Percentiles rank a stretch among this genome's conserved stretches.
Evolutionary conservation across 1,284 basidiomycete genomes (phyloP).

Genomic region (Ganoderma sinense): DNA sequence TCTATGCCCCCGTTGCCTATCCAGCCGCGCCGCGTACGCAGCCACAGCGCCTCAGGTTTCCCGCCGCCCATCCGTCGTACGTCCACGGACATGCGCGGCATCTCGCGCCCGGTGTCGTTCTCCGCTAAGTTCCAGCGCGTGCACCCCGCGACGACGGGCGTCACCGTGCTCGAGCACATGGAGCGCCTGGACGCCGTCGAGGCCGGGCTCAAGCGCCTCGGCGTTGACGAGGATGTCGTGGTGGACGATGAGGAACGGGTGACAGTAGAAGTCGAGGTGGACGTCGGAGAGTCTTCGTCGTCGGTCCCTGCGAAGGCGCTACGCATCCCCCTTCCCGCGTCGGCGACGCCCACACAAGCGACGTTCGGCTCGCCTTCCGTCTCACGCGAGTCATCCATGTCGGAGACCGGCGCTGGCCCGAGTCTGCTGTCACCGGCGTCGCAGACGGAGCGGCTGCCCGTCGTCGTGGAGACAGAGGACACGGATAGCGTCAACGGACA

Average conservation of each 20-base stretch:
- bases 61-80: conserved; percentile 69
- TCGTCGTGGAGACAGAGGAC: conserved; percentile 55
- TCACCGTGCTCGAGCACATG: conserved; percentile 82
- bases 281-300: conserved; percentile 38
- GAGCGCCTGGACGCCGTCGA: conserved; percentile 84
- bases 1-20: conserved; percentile 61
- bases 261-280: conserved; percentile 38
- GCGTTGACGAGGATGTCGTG: conserved; percentile 59
- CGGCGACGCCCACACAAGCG: conserved; percentile 24
- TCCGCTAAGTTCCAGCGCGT: conserved; percentile 79
- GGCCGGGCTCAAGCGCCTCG: conserved; percentile 75
- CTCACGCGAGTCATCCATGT: conserved; percentile 22
- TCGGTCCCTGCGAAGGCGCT: conserved; percentile 4
- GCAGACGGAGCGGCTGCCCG: conserved; percentile 46
- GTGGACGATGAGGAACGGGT: conserved; percentile 62
- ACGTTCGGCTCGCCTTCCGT: conserved; percentile 23
- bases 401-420: conserved; percentile 13
- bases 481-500: not conserved
- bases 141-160: conserved; percentile 83
- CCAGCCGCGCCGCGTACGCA: conserved; percentile 52
- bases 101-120: conserved; percentile 76
- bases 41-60: conserved; percentile 71
- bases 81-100: conserved; percentile 63
- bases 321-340: conserved; percentile 20
- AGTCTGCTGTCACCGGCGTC: conserved; percentile 34